phyloP scores from a whole-genome alignment of 805 yeast genomes.

The Schwanniomyces pseudopolymorphus region DNA sequence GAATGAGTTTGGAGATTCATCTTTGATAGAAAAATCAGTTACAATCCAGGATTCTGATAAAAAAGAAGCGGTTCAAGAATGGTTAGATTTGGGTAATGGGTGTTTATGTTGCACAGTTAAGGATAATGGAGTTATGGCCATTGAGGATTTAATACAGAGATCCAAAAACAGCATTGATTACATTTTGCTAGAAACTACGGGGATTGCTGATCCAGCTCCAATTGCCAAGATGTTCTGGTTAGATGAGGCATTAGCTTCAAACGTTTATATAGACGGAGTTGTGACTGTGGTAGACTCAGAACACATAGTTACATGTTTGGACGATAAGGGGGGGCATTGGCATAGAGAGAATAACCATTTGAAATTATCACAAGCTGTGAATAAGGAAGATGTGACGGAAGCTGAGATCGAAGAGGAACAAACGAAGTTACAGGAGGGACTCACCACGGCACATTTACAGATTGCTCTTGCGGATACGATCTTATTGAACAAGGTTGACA shows the following conservation, averaged over 20 bases:
- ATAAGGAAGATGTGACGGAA: slow-evolving; percentile 20
- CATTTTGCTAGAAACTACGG: slow-evolving; percentile 91
- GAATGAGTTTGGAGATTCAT: slow-evolving; percentile 90
- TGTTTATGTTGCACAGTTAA: slow-evolving; percentile 96
- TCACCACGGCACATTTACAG: slow-evolving; percentile 86
- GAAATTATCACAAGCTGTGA: slow-evolving; percentile 14
- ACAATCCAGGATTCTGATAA: slow-evolving; percentile 59
- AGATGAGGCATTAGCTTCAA: slow-evolving; percentile 82
- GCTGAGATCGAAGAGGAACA: slow-evolving; percentile 31
- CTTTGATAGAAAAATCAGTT: slow-evolving; percentile 84
- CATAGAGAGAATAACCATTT: slow-evolving; percentile 44
- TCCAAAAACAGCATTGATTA: slow-evolving; percentile 78
- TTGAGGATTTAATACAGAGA: slow-evolving; percentile 77
- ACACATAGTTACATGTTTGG: slow-evolving; percentile 63
- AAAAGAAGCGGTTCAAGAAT: slow-evolving; percentile 67
- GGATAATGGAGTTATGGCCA: slow-evolving; percentile 92
- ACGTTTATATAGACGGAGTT: slow-evolving; percentile 87
- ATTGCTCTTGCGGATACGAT: slow-evolving; percentile 86
- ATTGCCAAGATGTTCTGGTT: slow-evolving; percentile 97
- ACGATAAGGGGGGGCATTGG: slow-evolving; percentile 74
- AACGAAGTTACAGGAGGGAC: slow-evolving; percentile 37
- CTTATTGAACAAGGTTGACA: slow-evolving; percentile 77
- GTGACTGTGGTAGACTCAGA: slow-evolving; percentile 81
- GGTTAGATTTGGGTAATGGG: slow-evolving; percentile 96
- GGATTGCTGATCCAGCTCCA: slow-evolving; percentile 97